Conservation (phyloP, 495 filamentous ascomycete species). For the Cladorrhinum samala region DNA sequence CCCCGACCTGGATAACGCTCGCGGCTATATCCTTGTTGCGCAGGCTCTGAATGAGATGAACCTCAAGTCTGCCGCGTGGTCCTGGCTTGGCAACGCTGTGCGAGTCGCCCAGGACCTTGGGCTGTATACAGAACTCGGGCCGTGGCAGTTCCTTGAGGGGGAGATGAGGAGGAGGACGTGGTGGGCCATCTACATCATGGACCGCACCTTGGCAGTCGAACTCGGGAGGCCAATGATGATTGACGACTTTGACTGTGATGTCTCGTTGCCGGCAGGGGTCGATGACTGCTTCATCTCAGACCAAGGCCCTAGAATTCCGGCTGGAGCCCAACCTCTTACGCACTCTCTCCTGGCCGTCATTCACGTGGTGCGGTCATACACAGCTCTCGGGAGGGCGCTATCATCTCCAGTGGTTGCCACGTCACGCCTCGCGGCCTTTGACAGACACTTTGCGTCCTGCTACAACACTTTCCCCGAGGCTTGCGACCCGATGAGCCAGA, state of each 20-base stretch:
- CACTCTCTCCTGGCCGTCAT: constrained; percentile 72
- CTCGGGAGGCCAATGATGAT: constrained; percentile 78
- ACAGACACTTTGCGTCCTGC: constrained; percentile 72
- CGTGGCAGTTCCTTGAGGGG: constrained; percentile 70
- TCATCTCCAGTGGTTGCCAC: constrained; percentile 60
- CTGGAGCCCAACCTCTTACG: constrained; percentile 45
- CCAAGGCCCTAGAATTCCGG: constrained; percentile 47
- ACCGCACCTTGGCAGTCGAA: constrained; percentile 76
- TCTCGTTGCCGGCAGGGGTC: constrained; percentile 67
- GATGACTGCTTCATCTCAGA: constrained; percentile 78
- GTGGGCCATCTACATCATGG: constrained; percentile 92
- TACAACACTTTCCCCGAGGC: constrained; percentile 65
- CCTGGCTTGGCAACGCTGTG: constrained; percentile 81
- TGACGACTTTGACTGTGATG: constrained; percentile 85
- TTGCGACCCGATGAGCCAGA: constrained; percentile 57
- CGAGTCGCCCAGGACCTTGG: constrained; percentile 84
- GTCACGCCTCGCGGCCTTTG: constrained; percentile 69
- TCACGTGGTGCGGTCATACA: constrained; percentile 75
- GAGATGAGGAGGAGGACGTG: constrained; percentile 87
- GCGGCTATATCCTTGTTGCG: constrained; percentile 65
- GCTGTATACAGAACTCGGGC: constrained; percentile 68
- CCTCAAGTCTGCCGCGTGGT: constrained; percentile 81
- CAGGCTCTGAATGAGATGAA: constrained; percentile 84
- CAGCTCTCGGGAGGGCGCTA: constrained; percentile 67
- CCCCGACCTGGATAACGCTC: constrained; percentile 71